Base-by-base conservation (phyloP, 805 yeast genomes). In the Yamadazyma philogaea region DNA sequence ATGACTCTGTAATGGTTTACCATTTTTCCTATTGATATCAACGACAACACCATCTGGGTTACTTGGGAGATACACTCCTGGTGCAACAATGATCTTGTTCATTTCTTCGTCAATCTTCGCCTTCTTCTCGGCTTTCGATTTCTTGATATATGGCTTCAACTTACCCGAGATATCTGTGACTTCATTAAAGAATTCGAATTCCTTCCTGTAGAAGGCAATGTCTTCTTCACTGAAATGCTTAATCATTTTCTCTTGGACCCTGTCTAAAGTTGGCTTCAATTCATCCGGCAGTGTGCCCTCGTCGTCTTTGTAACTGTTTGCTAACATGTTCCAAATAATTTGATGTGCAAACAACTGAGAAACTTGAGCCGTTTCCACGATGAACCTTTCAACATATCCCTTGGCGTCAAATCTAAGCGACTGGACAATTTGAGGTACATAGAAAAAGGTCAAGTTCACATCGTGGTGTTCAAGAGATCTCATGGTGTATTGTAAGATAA, bases 401-500 rank as follows among this genome's bases (percentile, higher is more conserved):
- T 78, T 69, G 8, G 64, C 63, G 59, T 93, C 99, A 59, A 82
- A 83, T 49, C 98, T 77, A 52, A 93, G 72, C 49, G 87, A 77
- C 65, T 93, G 99, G 16, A 93, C 99, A 62, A 93, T 88, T 61
- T 93, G 99, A 2, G 99, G 99, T 40, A 93, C 98, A 57, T 95
- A 93, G 61, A 95, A 93, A 68, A 95, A 93, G 0, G 96, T 87
- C 48, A 84, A 67, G 53, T 86, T 84, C 28, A 87, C 88, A 55
- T 88, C 96, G 55, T 87, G 95, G 16, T 81, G 74, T 60, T 89
- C 96, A 49, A 93, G 68, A 0, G 97, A 85, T 52, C 95, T 75
- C 84, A 91, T 84, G 11, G 96, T 84, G 57, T 83, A 93, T 63
- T 93, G 99, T 45, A 87, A 64, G 17, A 87, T 70, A 52, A 69